Conservation (phyloP, 306 rosid species). For the Gastrolobium bilobum region DNA sequence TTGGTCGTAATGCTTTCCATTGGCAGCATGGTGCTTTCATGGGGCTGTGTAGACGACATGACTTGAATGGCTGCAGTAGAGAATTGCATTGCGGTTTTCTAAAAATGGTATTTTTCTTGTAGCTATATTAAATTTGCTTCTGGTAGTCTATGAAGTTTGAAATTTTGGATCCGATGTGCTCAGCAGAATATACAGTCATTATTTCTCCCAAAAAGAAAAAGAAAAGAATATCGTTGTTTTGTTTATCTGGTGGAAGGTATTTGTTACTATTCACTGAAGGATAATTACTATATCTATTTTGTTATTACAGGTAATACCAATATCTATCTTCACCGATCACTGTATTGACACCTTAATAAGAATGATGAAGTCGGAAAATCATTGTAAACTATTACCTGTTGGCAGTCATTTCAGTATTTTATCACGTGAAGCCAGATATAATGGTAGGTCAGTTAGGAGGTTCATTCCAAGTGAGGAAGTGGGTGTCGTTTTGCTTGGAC, state of each 20-base stretch:
- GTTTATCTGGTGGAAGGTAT: constrained; percentile 11
- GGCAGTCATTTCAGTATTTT: constrained; percentile 53
- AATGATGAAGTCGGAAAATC: constrained; percentile 51
- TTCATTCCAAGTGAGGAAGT: constrained; percentile 69
- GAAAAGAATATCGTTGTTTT: background rate
- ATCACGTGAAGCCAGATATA: constrained; percentile 59
- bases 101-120: constrained; percentile 64
- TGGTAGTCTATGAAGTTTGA: constrained; percentile 33
- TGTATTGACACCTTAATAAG: constrained; percentile 62
- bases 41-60: constrained; percentile 72
- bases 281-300: constrained; percentile 28
- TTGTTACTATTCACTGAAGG: constrained; percentile 31
- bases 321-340: constrained; percentile 58
- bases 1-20: constrained; percentile 46
- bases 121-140: constrained; percentile 28
- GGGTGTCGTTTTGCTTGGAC: constrained; percentile 76
- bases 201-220: background rate
- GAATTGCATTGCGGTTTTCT: constrained; percentile 61
- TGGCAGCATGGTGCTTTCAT: constrained; percentile 75
- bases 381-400: constrained; percentile 44
- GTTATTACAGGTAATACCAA: constrained; percentile 72
- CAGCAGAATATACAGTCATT: constrained; percentile 21
- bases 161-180: constrained; percentile 34
- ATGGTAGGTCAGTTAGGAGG: constrained; percentile 61
- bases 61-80: constrained; percentile 62